Conservation (phyloP, 2,329 filamentous ascomycete genomes). For the Claviceps capensis region DNA sequence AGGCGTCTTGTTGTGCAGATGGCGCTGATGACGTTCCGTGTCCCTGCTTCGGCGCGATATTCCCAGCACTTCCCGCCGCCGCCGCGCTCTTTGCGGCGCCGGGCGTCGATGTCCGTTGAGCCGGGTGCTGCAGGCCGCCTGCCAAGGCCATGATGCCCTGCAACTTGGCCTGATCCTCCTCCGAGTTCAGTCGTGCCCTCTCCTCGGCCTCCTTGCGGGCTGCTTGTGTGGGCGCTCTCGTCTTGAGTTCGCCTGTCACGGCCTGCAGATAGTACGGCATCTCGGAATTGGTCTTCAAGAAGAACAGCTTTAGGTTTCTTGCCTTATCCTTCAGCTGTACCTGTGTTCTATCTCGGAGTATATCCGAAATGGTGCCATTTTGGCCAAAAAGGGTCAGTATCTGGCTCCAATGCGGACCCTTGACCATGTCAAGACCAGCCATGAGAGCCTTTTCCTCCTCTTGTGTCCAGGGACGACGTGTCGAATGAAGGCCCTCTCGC, state of each 20-base stretch:
- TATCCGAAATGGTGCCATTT: constrained; percentile 66
- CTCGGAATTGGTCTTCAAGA: constrained; percentile 80
- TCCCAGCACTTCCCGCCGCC: constrained; percentile 16
- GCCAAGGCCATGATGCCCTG: constrained; percentile 45
- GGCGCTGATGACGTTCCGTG: constrained; percentile 4
- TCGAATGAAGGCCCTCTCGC: constrained; percentile 44
- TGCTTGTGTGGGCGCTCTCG: constrained; percentile 63
- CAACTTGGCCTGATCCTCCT: constrained; percentile 46
- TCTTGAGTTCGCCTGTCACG: constrained; percentile 82
- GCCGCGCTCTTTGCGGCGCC: background rate
- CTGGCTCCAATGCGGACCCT: constrained; percentile 86
- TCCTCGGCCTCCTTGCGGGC: constrained; percentile 55
- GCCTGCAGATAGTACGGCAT: constrained; percentile 79
- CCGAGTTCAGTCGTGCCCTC: constrained; percentile 41
- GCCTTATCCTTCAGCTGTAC: constrained; percentile 91
- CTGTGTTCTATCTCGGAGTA: constrained; percentile 77
- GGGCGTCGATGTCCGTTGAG: constrained; percentile 11
- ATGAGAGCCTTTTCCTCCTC: constrained; percentile 86
- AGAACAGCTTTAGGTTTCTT: constrained; percentile 79
- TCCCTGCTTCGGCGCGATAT: constrained; percentile 18
- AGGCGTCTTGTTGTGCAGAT: background rate
- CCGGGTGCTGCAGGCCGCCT: constrained; percentile 33
- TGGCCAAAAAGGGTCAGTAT: constrained; percentile 74
- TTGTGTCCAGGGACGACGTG: constrained; percentile 70
- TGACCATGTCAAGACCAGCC: constrained; percentile 75